Percentiles rank a stretch among this genome's conserved stretches.
These are phyloP conservation scores for Phialophora tarda DNA, from an alignment of 2,329 filamentous ascomycete species.

Conservation along the genomic window DNA sequence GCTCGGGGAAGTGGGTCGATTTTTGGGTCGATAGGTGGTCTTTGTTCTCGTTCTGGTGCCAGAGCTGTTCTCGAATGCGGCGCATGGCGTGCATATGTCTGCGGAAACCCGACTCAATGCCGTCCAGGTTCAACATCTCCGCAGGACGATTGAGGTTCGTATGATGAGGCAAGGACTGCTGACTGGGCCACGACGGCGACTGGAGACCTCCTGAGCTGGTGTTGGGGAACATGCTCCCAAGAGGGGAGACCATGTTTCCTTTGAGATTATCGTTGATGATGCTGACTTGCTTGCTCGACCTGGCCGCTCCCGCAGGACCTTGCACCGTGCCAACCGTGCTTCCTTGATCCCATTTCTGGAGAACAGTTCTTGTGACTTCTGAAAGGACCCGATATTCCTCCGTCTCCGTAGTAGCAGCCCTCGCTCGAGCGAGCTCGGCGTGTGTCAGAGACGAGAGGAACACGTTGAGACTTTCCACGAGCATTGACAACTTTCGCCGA, in stretches of 20 bases:
- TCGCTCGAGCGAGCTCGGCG: slow-evolving; percentile 34
- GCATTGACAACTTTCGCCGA: slow-evolving; percentile 34
- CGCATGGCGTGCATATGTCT: slow-evolving; percentile 36
- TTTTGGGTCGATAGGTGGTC: slow-evolving; percentile 23
- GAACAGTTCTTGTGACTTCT: slow-evolving; percentile 33
- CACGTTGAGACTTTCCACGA: slow-evolving; percentile 36
- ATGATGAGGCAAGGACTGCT: slow-evolving; percentile 13
- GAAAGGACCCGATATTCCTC: slow-evolving; percentile 33
- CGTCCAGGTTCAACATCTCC: slow-evolving; percentile 27
- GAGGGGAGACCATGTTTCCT: slow-evolving; percentile 8
- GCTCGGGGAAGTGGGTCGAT: slow-evolving; percentile 29
- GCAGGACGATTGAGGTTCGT: slow-evolving; percentile 3
- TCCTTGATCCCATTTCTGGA: slow-evolving; percentile 35
- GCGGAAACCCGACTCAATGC: slow-evolving; percentile 33
- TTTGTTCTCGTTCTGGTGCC: slow-evolving; percentile 31
- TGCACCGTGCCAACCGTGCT: neutral
- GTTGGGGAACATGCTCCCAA: neutral
- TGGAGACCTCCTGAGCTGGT: neutral
- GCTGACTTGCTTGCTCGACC: slow-evolving; percentile 10
- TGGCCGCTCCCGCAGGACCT: neutral
- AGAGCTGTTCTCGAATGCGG: slow-evolving; percentile 34
- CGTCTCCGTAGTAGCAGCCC: slow-evolving; percentile 25
- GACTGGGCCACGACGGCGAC: slow-evolving; percentile 7
- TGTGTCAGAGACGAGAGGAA: slow-evolving; percentile 36
- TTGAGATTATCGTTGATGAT: slow-evolving; percentile 20